Conservation (phyloP, 495 filamentous ascomycete genomes). For the Aspergillus affinis region DNA sequence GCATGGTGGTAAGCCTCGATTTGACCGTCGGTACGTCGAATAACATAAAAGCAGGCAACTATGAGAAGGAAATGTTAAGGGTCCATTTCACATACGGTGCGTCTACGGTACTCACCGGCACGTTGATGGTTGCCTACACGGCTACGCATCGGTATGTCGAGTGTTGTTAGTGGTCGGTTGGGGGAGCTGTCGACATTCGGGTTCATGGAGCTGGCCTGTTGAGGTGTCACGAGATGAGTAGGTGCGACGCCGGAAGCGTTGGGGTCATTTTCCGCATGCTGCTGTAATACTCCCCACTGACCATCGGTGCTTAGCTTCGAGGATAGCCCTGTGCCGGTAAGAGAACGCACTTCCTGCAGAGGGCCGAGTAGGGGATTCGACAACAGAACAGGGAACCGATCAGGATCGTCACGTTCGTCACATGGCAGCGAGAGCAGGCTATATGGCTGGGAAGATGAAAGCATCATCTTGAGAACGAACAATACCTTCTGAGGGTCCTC, state of each 20-base stretch:
- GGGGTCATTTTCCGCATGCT: not conserved
- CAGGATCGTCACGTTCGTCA: not conserved
- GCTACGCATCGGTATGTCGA: not conserved
- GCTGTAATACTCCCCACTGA: not conserved
- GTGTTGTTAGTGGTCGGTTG: not conserved
- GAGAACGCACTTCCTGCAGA: not conserved
- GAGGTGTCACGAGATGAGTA: not conserved
- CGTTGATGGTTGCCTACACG: not conserved
- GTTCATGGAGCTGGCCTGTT: not conserved
- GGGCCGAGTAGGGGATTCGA: not conserved
- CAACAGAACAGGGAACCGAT: not conserved
- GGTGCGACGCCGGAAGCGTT: not conserved
- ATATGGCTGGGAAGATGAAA: not conserved
- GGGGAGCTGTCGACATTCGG: not conserved
- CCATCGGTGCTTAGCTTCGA: not conserved
- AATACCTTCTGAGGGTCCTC: not conserved
- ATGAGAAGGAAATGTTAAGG: not conserved
- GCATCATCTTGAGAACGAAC: not conserved
- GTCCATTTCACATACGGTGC: not conserved
- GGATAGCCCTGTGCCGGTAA: not conserved
- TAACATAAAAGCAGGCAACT: constrained; percentile 4
- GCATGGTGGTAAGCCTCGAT: not conserved
- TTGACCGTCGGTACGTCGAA: not conserved
- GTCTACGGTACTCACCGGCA: not conserved
- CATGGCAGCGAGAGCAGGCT: not conserved